These are phyloP conservation scores for Angophora floribunda DNA, from an alignment of 345 rosid species.

Conservation along the genomic window DNA sequence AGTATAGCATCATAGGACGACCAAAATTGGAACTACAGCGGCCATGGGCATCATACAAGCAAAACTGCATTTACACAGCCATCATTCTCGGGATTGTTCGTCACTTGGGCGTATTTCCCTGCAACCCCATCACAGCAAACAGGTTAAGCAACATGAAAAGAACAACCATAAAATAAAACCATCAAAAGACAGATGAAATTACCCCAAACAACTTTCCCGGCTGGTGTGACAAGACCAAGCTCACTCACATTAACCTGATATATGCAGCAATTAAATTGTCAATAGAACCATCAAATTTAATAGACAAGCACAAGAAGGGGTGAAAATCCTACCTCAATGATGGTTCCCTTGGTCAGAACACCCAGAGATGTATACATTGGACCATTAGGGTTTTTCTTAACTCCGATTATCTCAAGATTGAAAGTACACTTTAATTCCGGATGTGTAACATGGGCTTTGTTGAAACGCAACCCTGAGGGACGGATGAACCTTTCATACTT, in stretches of 20 bases:
- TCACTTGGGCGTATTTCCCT: constrained; percentile 96
- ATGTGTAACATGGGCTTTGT: constrained; percentile 91
- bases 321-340: constrained; percentile 59
- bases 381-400: constrained; percentile 95
- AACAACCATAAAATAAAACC: background rate
- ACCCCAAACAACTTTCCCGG: constrained; percentile 98
- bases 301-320: background rate
- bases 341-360: constrained; percentile 89
- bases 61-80: constrained; percentile 93
- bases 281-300: background rate
- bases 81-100: constrained; percentile 90
- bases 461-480: constrained; percentile 86
- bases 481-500: constrained; percentile 97
- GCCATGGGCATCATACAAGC: constrained; percentile 40
- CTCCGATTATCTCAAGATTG: constrained; percentile 85
- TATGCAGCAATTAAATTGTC: background rate
- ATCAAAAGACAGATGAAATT: constrained; percentile 4
- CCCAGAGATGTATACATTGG: constrained; percentile 96
- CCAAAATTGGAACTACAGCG: background rate
- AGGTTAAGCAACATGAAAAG: background rate
- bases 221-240: constrained; percentile 90
- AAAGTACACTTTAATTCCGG: constrained; percentile 93
- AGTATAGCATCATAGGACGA: background rate
- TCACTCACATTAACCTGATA: constrained; percentile 92
- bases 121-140: constrained; percentile 8